A percentile compares a stretch with the other conserved stretches of the same genome.
phyloP scores from a whole-genome alignment of 73 alveolate species.

The Stentor roeselii region DNA sequence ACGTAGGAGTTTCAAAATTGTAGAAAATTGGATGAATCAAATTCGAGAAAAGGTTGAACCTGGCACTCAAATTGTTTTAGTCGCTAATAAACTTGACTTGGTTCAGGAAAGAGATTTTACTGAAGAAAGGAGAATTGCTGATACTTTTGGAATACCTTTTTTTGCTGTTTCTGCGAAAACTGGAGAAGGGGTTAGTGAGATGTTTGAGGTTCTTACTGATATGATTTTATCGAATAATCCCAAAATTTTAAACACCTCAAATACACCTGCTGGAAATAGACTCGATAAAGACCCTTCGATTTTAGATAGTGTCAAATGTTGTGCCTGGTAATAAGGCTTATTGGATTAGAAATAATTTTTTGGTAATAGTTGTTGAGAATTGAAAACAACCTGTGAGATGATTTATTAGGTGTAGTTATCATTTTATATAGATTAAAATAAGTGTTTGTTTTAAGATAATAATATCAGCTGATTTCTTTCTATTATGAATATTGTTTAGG shows the following conservation, averaged over 20 bases:
- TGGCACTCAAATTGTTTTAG: background rate
- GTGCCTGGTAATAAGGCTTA: too few species aligned
- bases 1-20: slow-evolving; percentile 49
- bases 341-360: too few species aligned
- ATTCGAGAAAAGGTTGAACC: slow-evolving; percentile 11
- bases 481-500: too few species aligned
- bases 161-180: slow-evolving; percentile 3
- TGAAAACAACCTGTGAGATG: too few species aligned
- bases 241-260: background rate
- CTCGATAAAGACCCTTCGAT: too few species aligned
- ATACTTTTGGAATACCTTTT: slow-evolving; percentile 21
- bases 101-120: background rate
- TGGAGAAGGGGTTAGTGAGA: background rate
- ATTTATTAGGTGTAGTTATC: too few species aligned
- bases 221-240: slow-evolving; percentile 9
- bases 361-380: too few species aligned
- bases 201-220: background rate
- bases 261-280: too few species aligned
- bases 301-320: too few species aligned
- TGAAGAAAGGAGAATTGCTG: background rate
- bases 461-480: too few species aligned
- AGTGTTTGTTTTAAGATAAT: too few species aligned
- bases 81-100: slow-evolving; percentile 12
- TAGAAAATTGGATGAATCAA: slow-evolving; percentile 28
- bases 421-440: too few species aligned